Evolutionary conservation across 73 alveolate genomes (phyloP).

Genomic region (Paramecium tetraurelia): DNA sequence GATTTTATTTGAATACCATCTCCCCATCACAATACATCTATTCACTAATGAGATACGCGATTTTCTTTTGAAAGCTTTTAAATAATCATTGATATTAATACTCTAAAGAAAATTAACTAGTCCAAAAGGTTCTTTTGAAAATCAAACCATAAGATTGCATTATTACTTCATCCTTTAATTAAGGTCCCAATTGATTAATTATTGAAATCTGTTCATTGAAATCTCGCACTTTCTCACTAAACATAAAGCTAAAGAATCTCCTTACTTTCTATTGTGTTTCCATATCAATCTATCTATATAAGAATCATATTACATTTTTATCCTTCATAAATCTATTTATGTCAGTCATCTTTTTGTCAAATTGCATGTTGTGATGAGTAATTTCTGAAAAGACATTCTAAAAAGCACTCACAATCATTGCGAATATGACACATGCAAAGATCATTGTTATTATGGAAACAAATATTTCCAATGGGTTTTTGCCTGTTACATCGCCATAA

Average conservation of each 20-base stretch:
- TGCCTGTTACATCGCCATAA: constrained; percentile 46
- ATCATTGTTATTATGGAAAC: constrained; percentile 31
- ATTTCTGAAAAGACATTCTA: constrained; percentile 27
- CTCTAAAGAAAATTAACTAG: constrained; percentile 25
- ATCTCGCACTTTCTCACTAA: constrained; percentile 38
- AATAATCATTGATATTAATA: not conserved
- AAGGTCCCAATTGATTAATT: constrained; percentile 27
- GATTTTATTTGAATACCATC: not conserved
- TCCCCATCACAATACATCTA: constrained; percentile 47
- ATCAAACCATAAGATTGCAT: constrained; percentile 21
- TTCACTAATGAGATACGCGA: constrained; percentile 8
- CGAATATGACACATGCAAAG: constrained; percentile 40
- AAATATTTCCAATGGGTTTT: constrained; percentile 28
- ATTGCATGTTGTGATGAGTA: not conserved
- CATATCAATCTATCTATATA: not conserved
- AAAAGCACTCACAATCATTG: constrained; percentile 21
- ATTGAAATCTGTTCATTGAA: not conserved
- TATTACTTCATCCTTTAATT: constrained; percentile 44
- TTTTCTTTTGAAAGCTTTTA: not conserved
- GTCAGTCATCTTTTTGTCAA: constrained; percentile 43
- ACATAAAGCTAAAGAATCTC: constrained; percentile 36
- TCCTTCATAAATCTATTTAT: constrained; percentile 45
- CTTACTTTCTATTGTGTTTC: constrained; percentile 33
- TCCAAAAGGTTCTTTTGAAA: not conserved
- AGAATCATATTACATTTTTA: constrained; percentile 9